These are phyloP conservation scores for Phialophora tarda DNA, from an alignment of 2,329 filamentous ascomycete genomes.

Conservation along the genomic window DNA sequence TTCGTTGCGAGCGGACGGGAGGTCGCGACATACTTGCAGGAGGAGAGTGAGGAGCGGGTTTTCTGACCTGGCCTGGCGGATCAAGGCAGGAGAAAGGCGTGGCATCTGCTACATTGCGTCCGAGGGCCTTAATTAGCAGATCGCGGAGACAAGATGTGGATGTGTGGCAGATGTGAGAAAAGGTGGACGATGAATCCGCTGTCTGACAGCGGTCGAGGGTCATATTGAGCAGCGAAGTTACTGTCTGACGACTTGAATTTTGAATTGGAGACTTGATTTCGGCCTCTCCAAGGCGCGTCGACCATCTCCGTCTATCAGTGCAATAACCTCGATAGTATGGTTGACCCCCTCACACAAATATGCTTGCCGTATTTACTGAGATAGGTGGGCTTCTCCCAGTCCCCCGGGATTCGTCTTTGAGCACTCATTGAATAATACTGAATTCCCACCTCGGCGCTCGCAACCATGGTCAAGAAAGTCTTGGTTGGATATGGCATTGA, in stretches of 20 bases:
- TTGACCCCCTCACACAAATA: not conserved
- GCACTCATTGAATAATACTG: too few species aligned
- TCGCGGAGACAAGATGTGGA: not conserved
- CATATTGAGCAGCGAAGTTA: not conserved
- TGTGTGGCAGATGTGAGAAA: not conserved
- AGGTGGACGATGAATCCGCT: not conserved
- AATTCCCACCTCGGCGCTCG: not conserved
- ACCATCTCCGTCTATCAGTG: constrained; percentile 19
- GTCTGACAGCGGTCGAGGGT: not conserved
- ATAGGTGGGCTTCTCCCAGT: constrained; percentile 1
- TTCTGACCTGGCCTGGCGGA: constrained; percentile 46
- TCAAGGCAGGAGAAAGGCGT: constrained; percentile 47
- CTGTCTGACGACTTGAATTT: not conserved
- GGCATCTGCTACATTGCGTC: constrained; percentile 46
- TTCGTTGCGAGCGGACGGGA: constrained; percentile 53
- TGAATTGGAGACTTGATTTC: constrained; percentile 11
- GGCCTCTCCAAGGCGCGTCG: constrained; percentile 1
- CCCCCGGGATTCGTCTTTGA: not conserved
- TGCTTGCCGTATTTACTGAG: not conserved
- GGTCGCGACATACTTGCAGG: constrained; percentile 52
- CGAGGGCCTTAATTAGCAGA: too few species aligned
- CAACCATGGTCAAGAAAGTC: constrained; percentile 30
- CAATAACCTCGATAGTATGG: not conserved
- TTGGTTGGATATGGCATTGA: constrained; percentile 35
- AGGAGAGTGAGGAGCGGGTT: constrained; percentile 50